Evolutionary conservation across 129 eudicot species (phyloP).

Genomic region (Arctium minus): DNA sequence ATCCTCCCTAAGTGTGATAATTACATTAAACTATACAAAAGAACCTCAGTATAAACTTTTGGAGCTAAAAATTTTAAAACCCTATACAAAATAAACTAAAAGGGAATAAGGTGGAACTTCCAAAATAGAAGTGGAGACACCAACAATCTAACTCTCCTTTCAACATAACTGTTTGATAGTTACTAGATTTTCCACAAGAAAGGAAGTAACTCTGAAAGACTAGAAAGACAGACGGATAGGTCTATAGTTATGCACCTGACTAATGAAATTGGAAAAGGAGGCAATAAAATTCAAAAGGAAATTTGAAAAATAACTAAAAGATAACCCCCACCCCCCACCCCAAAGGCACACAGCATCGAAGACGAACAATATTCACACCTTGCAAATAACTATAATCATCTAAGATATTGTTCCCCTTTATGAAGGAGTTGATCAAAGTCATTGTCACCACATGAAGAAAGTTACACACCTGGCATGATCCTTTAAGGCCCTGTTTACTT

Average conservation of each 20-base stretch:
- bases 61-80: background rate
- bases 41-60: background rate
- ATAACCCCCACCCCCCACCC: background rate
- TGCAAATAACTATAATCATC: background rate
- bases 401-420: background rate
- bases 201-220: background rate
- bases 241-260: background rate
- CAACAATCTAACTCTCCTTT: background rate
- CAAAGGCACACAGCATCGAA: background rate
- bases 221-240: background rate
- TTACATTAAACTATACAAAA: background rate
- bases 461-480: slow-evolving; percentile 72
- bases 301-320: background rate
- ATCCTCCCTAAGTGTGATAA: slow-evolving; percentile 1
- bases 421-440: background rate
- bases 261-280: background rate
- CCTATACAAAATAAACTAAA: background rate
- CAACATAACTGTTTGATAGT: background rate
- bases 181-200: background rate
- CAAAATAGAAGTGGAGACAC: background rate
- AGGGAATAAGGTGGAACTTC: background rate
- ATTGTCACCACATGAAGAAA: slow-evolving; percentile 13
- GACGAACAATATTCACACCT: background rate
- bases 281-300: background rate
- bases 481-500: slow-evolving; percentile 85